Evolutionary conservation across 257 asterid genomes (phyloP), one percentile per base, ranked within the genome.

Genomic region (Thymus mandschuricus): DNA sequence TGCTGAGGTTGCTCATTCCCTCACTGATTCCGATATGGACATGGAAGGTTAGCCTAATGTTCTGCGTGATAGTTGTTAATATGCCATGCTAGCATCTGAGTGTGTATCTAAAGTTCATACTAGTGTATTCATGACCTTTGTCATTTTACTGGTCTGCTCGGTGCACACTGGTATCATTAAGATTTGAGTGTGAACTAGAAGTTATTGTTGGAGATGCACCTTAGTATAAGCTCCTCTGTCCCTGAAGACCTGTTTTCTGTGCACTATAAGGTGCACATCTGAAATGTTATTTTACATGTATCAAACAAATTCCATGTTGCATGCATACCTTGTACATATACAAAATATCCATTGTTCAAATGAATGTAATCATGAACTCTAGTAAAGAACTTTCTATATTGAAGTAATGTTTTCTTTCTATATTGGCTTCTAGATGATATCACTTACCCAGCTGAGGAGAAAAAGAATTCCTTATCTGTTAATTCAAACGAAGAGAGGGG

Each of bases 11-110:
- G 75, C 84, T 56, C 56, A 65, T 70, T 85, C 92, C n/a, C 87
- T 85, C 57, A 59, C 70, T 64, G 86, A 82, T 82, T 90, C 98
- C 44, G 98, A 92, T 78, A 92, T 92, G 96, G 98, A 92, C 80
- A 92, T 92, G 95, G 98, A 92, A 83, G 98, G 98, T 90, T 73
- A 60, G 88, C 51, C 75, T 71, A 72, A 41, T 70, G n/a, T 60
- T 21, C 44, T 76, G 13, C 6, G 59, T 15, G 49, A 41, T 43
- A 54, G 62, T 75, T 79, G 33, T 50, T 46, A 51, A 56, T 65
- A 10, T 81, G 64, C 76, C 55, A 71, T 31, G 15, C 58, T 31
- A 52, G 58, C 30, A 52, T 52, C 7, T 52, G 58, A 21, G 31
- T 15, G 58, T 52, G 58, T n/a, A 52, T 29, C 33, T n/a, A 52